phyloP scores from a whole-genome alignment of 2,329 filamentous ascomycete species.

The Sporothrix pseudoabietina region DNA sequence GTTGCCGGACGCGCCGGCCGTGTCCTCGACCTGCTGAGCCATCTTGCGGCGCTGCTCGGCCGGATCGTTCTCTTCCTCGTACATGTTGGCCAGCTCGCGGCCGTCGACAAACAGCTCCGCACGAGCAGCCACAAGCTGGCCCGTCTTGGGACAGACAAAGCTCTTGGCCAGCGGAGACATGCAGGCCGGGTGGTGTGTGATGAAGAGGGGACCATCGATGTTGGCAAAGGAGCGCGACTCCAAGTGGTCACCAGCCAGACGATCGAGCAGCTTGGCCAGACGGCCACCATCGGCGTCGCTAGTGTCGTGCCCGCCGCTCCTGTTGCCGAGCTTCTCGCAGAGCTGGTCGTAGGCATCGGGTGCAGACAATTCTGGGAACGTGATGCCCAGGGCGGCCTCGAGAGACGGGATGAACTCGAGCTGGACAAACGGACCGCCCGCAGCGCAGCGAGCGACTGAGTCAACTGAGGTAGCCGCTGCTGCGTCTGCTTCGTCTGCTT shows the following conservation, averaged over 20 bases:
- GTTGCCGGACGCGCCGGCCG: conserved; percentile 46
- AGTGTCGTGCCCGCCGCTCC: conserved; percentile 45
- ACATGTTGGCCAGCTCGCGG: conserved; percentile 90
- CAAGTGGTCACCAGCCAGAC: conserved; percentile 72
- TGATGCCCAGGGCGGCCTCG: conserved; percentile 65
- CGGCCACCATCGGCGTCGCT: conserved; percentile 66
- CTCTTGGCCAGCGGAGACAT: conserved; percentile 92
- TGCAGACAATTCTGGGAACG: conserved; percentile 64
- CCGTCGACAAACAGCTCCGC: conserved; percentile 82
- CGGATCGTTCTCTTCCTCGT: conserved; percentile 96
- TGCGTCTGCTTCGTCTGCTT: neutral
- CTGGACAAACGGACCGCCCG: conserved; percentile 57
- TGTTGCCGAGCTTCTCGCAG: conserved; percentile 43
- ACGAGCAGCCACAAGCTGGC: conserved; percentile 75
- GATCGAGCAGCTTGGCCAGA: conserved; percentile 73
- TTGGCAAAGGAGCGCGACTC: conserved; percentile 61
- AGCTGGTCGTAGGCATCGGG: conserved; percentile 62
- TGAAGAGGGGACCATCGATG: conserved; percentile 67
- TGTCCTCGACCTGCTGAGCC: conserved; percentile 53
- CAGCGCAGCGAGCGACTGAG: conserved; percentile 23
- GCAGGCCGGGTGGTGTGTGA: conserved; percentile 84
- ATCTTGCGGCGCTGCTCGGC: conserved; percentile 85
- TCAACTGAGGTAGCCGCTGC: neutral
- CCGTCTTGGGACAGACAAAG: conserved; percentile 67
- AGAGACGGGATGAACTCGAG: conserved; percentile 83